phyloP scores from a whole-genome alignment of 768 basidiomycete species.

The Pleurotus cornucopiae region DNA sequence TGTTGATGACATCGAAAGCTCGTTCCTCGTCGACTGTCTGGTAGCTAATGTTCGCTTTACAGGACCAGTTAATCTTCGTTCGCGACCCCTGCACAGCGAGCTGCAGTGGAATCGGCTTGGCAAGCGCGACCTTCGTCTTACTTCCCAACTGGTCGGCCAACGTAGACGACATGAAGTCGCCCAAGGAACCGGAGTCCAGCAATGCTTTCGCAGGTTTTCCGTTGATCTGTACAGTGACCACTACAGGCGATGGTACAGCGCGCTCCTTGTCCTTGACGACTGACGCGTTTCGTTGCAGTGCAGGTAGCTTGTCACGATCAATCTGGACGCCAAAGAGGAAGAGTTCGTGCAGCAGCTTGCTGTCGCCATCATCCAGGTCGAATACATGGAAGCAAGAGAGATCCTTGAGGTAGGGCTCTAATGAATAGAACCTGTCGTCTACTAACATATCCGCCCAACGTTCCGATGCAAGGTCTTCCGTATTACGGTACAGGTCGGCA shows the following conservation, averaged over 20 bases:
- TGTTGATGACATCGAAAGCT: slow-evolving; percentile 32
- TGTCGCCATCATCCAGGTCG: not conserved
- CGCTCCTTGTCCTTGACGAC: slow-evolving; percentile 14
- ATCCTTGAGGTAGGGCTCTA: too few species aligned
- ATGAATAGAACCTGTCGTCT: too few species aligned
- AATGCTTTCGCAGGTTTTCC: slow-evolving; percentile 27
- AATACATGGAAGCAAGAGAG: not conserved
- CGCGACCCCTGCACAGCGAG: slow-evolving; percentile 38
- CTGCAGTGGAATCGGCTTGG: slow-evolving; percentile 28
- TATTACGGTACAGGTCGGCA: too few species aligned
- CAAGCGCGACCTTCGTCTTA: slow-evolving; percentile 15
- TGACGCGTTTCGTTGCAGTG: slow-evolving; percentile 21
- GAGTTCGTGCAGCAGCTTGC: not conserved
- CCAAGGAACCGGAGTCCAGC: slow-evolving; percentile 32
- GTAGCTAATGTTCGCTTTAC: slow-evolving; percentile 24
- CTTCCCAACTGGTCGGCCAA: slow-evolving; percentile 33
- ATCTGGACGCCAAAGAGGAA: not conserved
- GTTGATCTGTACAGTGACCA: slow-evolving; percentile 27
- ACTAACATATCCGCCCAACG: too few species aligned
- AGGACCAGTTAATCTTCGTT: slow-evolving; percentile 27
- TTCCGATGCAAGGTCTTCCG: too few species aligned
- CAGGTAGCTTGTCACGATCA: not conserved
- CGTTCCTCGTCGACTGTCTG: slow-evolving; percentile 26
- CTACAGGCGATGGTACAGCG: slow-evolving; percentile 26
- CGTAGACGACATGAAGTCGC: slow-evolving; percentile 35